Evolutionary conservation across 805 yeast genomes (phyloP).

Genomic region (Starmerella stellata): DNA sequence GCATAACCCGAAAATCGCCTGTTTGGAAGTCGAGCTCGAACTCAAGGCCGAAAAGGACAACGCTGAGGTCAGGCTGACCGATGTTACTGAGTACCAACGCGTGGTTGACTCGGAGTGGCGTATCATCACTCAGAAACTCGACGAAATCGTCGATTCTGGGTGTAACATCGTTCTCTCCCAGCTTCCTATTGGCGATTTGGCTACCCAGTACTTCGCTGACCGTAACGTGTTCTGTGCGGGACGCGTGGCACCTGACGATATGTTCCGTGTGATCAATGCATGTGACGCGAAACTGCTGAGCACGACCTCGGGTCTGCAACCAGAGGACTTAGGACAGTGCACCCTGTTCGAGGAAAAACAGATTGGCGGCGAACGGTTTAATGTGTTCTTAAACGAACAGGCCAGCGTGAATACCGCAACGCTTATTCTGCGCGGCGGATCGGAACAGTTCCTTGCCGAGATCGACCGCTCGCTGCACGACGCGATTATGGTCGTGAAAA

Average conservation of each 20-base stretch:
- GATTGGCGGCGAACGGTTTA: constrained; percentile 89
- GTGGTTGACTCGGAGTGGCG: constrained; percentile 99
- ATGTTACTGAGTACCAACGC: constrained; percentile 84
- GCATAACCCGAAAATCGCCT: constrained; percentile 59
- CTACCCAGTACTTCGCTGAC: constrained; percentile 97
- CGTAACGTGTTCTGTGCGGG: constrained; percentile 95
- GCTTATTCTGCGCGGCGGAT: constrained; percentile 85
- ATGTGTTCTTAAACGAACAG: constrained; percentile 64
- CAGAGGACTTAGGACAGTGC: constrained; percentile 69
- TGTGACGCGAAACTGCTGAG: constrained; percentile 85
- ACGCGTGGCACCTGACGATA: constrained; percentile 70
- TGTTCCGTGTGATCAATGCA: constrained; percentile 82
- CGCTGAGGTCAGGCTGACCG: constrained; percentile 92
- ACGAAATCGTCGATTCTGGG: constrained; percentile 65
- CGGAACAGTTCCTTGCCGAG: constrained; percentile 94
- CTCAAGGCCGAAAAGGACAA: constrained; percentile 96
- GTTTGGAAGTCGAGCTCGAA: constrained; percentile 83
- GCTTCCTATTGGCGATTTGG: constrained; percentile 93
- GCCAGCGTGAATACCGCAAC: constrained; percentile 90
- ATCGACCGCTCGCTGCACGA: constrained; percentile 95
- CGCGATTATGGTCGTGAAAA: constrained; percentile 94
- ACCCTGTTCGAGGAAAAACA: constrained; percentile 77
- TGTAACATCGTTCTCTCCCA: constrained; percentile 86
- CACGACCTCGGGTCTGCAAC: constrained; percentile 40
- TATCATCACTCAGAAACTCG: constrained; percentile 69